Evolutionary conservation across 2,329 filamentous ascomycete genomes (phyloP).

Genomic region (Fusarium piperis): DNA sequence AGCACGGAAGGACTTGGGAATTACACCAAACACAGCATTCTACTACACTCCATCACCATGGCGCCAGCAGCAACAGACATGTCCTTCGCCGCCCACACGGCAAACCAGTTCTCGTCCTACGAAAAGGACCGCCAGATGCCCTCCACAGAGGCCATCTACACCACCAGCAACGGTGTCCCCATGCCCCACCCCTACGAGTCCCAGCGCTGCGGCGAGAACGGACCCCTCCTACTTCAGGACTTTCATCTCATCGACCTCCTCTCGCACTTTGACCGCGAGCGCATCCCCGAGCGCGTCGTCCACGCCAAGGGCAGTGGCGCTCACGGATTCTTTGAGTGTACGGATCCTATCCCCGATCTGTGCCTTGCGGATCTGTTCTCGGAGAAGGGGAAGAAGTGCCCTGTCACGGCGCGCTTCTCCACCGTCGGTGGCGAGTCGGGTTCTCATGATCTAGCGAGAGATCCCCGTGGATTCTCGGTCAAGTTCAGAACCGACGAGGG

Average conservation of each 20-base stretch:
- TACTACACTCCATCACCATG: slow-evolving; percentile 22
- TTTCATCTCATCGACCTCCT: slow-evolving; percentile 71
- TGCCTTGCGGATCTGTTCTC: slow-evolving; percentile 63
- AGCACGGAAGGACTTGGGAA: too few relatives aligned
- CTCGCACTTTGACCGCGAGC: slow-evolving; percentile 69
- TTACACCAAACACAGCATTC: not conserved
- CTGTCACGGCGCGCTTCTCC: slow-evolving; percentile 74
- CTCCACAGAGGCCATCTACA: slow-evolving; percentile 58
- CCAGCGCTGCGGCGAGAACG: slow-evolving; percentile 65
- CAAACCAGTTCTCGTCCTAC: slow-evolving; percentile 50
- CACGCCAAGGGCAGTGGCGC: slow-evolving; percentile 69
- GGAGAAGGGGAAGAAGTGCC: slow-evolving; percentile 74
- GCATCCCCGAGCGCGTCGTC: slow-evolving; percentile 70
- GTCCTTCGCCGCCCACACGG: slow-evolving; percentile 50
- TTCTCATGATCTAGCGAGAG: slow-evolving; percentile 75
- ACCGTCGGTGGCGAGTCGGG: slow-evolving; percentile 80
- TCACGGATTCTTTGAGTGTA: slow-evolving; percentile 62
- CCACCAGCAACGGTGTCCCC: slow-evolving; percentile 65
- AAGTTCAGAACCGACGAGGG: slow-evolving; percentile 71
- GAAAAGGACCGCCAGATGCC: slow-evolving; percentile 52
- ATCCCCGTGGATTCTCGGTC: slow-evolving; percentile 76
- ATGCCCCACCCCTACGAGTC: slow-evolving; percentile 67
- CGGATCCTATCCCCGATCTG: slow-evolving; percentile 61
- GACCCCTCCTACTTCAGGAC: slow-evolving; percentile 66
- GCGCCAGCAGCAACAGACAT: slow-evolving; percentile 44